Evolutionary conservation across 805 yeast species (phyloP), one percentile per base, ranked within the genome.

Genomic region (Monosporozyma unispora): DNA sequence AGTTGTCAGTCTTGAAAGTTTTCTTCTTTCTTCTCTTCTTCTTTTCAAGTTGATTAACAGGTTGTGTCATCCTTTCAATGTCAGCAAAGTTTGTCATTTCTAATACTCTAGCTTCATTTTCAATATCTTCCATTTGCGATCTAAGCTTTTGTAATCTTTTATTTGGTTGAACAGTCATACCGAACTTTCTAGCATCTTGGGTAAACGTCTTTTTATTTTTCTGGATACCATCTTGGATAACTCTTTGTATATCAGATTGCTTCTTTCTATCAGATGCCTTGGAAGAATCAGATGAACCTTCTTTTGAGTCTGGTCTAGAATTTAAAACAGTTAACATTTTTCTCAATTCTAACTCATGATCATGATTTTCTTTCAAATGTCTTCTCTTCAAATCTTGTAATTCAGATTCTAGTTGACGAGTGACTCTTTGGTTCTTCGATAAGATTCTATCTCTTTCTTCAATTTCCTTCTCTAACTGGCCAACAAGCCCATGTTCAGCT

Each of bases 1-100:
- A 73, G 14, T 11, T 31, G 14, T 11, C 14, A 31, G 8, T 31
- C 35, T 31, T 31, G 69, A 3, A 69, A 72, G 52, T 21, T 28
- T 43, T 49, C 45, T 40, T 39, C 11, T 25, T 48, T 25, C 33
- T 35, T n/a, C 42, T 45, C 18, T 51, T 50, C 21, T 51, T 45
- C 41, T 40, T 53, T 35, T 25, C 28, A 5, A 16, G 19, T 44
- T 47, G 18, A 10, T 52, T 46, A 21, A 50, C 46, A 11, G 57
- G 44, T 6, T 50, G 43, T 11, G 46, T 28, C 45, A 50, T 51
- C 47, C 62, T 54, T 52, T 68, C 55, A 49, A 54, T 54, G 29
- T 80, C 86, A 25, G 78, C 82, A 58, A 87, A 89, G 55, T 88
- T 93, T 19, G 86, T 84, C 78, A 80, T 82, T 63, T 91, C 97